A percentile compares a stretch with the other conserved stretches of the same genome.
Conservation (phyloP, 2,329 filamentous ascomycete genomes). For the Microcyclosporella mali region DNA sequence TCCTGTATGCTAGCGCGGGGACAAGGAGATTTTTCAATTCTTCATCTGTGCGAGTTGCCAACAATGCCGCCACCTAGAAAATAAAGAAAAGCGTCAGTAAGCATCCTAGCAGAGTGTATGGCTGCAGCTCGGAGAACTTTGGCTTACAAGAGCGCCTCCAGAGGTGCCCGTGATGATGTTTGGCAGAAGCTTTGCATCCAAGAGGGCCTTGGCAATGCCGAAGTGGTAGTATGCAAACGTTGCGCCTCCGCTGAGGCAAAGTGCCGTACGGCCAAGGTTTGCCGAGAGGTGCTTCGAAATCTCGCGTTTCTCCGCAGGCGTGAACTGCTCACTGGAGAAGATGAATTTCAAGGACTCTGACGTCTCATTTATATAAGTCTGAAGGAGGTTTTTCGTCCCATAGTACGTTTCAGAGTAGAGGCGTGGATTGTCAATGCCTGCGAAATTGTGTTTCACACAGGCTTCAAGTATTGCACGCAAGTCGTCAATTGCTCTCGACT, state of each 20-base stretch:
- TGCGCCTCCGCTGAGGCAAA: constrained; percentile 89
- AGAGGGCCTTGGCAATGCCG: constrained; percentile 79
- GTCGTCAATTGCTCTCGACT: constrained; percentile 59
- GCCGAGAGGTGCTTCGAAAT: constrained; percentile 84
- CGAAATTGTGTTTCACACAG: constrained; percentile 97
- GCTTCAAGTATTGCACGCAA: constrained; percentile 73
- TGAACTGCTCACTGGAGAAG: constrained; percentile 59
- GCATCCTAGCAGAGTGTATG: too few species aligned
- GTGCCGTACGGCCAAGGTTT: constrained; percentile 85
- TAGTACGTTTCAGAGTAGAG: constrained; percentile 98
- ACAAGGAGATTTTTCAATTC: constrained; percentile 81
- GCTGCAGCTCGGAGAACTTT: too few species aligned
- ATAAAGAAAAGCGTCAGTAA: too few species aligned
- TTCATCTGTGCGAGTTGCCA: constrained; percentile 84
- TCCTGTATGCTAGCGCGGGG: constrained; percentile 76
- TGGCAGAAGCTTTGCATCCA: constrained; percentile 79
- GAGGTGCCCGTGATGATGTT: constrained; percentile 96
- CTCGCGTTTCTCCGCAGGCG: constrained; percentile 65
- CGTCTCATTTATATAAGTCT: constrained; percentile 82
- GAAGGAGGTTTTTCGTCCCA: constrained; percentile 90
- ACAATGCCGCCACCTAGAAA: constrained; percentile 61
- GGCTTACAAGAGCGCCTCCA: constrained; percentile 66
- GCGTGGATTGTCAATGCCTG: constrained; percentile 84
- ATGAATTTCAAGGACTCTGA: constrained; percentile 64
- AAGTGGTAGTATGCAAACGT: constrained; percentile 97